Percentiles rank a stretch among this genome's conserved stretches.
These are phyloP conservation scores for Irpex sp. DNA, from an alignment of 1,284 basidiomycete species.

Conservation along the genomic window DNA sequence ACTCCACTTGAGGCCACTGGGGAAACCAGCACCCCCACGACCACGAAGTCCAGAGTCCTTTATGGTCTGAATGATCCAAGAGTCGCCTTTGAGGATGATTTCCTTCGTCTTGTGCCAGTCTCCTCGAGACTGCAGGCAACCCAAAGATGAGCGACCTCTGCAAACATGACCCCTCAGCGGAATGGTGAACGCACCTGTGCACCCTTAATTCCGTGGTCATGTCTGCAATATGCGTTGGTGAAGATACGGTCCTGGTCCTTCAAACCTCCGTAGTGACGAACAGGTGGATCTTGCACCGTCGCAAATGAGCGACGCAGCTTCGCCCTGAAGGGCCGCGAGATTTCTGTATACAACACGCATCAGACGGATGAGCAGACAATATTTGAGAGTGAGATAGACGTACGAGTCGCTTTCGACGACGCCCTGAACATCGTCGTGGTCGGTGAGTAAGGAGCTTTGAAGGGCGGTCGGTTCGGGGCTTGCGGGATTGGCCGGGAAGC, in stretches of 20 bases:
- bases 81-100: constrained; percentile 91
- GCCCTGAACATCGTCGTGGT: constrained; percentile 31
- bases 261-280: constrained; percentile 84
- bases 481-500: constrained; percentile 2
- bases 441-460: constrained; percentile 1
- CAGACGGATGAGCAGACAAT: not conserved
- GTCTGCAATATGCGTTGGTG: constrained; percentile 81
- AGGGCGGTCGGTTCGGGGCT: not conserved
- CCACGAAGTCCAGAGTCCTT: constrained; percentile 97
- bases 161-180: not conserved
- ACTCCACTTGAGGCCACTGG: constrained; percentile 96
- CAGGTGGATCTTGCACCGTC: constrained; percentile 79
- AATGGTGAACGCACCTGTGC: constrained; percentile 59
- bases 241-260: constrained; percentile 95
- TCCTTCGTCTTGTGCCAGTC: constrained; percentile 99
- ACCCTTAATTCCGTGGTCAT: constrained; percentile 89
- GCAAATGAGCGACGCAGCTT: constrained; percentile 53
- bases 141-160: not conserved
- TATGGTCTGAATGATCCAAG: constrained; percentile 96
- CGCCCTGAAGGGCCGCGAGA: constrained; percentile 38
- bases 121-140: constrained; percentile 66
- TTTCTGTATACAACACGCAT: constrained; percentile 21
- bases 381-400: constrained; percentile 7
- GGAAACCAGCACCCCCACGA: constrained; percentile 96
- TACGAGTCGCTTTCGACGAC: constrained; percentile 26